Evolutionary conservation across 2,329 filamentous ascomycete species (phyloP).

Genomic region (Stagonosporopsis chrysanthemi): DNA sequence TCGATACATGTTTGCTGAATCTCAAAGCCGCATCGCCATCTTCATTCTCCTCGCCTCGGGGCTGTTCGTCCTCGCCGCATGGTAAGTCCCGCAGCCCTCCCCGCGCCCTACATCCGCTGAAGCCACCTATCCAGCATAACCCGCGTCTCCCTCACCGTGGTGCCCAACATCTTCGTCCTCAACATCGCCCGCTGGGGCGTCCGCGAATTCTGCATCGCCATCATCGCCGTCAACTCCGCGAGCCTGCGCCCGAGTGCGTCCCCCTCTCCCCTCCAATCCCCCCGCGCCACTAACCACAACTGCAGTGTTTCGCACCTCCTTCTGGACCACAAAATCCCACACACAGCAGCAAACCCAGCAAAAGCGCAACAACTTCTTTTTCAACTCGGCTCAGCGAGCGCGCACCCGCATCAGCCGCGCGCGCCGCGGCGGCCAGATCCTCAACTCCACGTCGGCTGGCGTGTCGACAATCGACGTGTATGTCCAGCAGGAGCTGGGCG

Average conservation of each 20-base stretch:
- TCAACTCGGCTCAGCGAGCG: neutral
- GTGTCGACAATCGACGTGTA: conserved; percentile 5
- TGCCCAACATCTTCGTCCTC: conserved; percentile 20
- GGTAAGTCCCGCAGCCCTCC: neutral
- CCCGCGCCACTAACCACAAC: neutral
- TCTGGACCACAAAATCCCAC: neutral
- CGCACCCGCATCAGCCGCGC: neutral
- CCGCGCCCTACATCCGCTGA: no score
- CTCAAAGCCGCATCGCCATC: conserved; percentile 7
- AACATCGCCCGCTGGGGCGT: conserved; percentile 25
- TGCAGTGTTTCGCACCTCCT: conserved; percentile 14
- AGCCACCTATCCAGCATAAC: conserved; percentile 14
- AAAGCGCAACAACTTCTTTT: conserved; percentile 4
- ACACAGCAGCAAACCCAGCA: neutral
- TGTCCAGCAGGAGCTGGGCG: conserved; percentile 1
- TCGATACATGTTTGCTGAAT: neutral
- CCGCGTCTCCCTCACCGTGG: conserved; percentile 21
- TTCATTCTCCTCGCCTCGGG: conserved; percentile 23
- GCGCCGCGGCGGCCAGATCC: neutral
- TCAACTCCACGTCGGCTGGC: conserved; percentile 14
- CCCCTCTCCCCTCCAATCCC: neutral
- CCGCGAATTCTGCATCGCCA: conserved; percentile 21
- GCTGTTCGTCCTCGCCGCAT: conserved; percentile 23
- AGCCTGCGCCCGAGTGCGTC: conserved; percentile 20
- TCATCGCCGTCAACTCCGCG: conserved; percentile 23